Evolutionary conservation across 805 yeast genomes (phyloP).

Genomic region (Sungouiella thailandica): DNA sequence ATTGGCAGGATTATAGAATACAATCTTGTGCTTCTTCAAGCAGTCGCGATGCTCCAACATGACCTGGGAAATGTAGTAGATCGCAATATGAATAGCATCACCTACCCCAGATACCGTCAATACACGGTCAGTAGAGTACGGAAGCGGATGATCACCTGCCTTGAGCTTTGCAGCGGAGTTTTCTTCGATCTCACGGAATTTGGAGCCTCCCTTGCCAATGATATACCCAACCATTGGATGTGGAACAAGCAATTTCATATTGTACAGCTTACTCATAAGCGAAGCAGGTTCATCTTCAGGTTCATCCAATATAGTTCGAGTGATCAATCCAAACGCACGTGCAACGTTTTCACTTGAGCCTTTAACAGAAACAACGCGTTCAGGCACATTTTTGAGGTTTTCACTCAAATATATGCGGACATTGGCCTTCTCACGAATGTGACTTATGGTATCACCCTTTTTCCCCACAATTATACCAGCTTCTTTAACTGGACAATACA

Average conservation of each 20-base stretch:
- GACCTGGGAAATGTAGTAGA: slow-evolving; percentile 67
- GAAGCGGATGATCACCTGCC: slow-evolving; percentile 68
- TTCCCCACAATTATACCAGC: slow-evolving; percentile 75
- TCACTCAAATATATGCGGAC: slow-evolving; percentile 70
- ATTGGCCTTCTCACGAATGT: slow-evolving; percentile 56
- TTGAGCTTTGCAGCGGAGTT: slow-evolving; percentile 70
- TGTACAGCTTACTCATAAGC: slow-evolving; percentile 48
- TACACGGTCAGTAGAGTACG: slow-evolving; percentile 73
- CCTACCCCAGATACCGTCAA: slow-evolving; percentile 72
- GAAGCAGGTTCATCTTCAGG: slow-evolving; percentile 60
- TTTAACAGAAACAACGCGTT: slow-evolving; percentile 65
- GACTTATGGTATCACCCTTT: slow-evolving; percentile 70
- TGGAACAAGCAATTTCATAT: slow-evolving; percentile 63
- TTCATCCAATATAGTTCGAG: slow-evolving; percentile 61
- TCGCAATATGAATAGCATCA: slow-evolving; percentile 82
- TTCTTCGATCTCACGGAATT: slow-evolving; percentile 77
- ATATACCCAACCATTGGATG: slow-evolving; percentile 76
- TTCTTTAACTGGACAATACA: slow-evolving; percentile 71
- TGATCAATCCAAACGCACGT: slow-evolving; percentile 71
- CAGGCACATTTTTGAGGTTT: slow-evolving; percentile 65
- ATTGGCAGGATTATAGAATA: slow-evolving; percentile 57
- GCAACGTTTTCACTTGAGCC: slow-evolving; percentile 79
- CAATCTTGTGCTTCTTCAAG: slow-evolving; percentile 48
- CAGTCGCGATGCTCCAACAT: slow-evolving; percentile 54
- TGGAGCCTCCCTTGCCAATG: slow-evolving; percentile 71